Base-by-base conservation (phyloP, 805 yeast species). In the Lipomyces spencermartinsiae region DNA sequence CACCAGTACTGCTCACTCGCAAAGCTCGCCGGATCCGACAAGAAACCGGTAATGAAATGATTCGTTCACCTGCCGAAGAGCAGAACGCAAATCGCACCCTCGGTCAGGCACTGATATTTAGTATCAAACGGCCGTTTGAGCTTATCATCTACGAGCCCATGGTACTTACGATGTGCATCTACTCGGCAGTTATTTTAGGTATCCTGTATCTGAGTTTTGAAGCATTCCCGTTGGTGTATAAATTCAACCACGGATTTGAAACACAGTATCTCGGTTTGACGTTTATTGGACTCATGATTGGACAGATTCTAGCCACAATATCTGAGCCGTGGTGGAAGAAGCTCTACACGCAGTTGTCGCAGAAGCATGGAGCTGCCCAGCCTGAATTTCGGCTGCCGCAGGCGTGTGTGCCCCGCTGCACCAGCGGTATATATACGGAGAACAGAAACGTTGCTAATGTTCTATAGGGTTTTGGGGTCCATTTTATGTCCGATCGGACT, bases 1-100 rank as follows among this genome's bases (percentile, higher is more conserved):
- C 94, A 2, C 97, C 97, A 8, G 91, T 87, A 9, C 87, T 92
- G 64, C 80, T 91, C 69, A 88, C 87, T 75, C 83, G 76, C 59
- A 85, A 88, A 77, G 97, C 97, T 34, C 79, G 78, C 65, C 83
- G 79, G 75, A 75, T 91, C 71, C 86, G 97, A 22, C 72, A 71
- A 58, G 68, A 68, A 12, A 80, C 82, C 1, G 83, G 83, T 1
- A 80, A 82, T 67, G 63, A 74, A 10, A 69, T 75, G 8, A 77
- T 76, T 54, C 80, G 76, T 66, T 84, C 86, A 5, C 83, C 83
- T 0, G 59, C 80, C 14, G 86, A 84, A 61, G 74, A 66, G 61
- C 46, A 58, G 49, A 81, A 80, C 4, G 19, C 33, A 9, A 22
- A 43, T 2, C 80, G 79, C 55, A 75, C 81, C 7, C 59, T 82